A percentile compares a stretch with the other conserved stretches of the same genome.
Evolutionary conservation across 495 filamentous ascomycete genomes (phyloP).

Genomic region (Daldinia vernicosa): DNA sequence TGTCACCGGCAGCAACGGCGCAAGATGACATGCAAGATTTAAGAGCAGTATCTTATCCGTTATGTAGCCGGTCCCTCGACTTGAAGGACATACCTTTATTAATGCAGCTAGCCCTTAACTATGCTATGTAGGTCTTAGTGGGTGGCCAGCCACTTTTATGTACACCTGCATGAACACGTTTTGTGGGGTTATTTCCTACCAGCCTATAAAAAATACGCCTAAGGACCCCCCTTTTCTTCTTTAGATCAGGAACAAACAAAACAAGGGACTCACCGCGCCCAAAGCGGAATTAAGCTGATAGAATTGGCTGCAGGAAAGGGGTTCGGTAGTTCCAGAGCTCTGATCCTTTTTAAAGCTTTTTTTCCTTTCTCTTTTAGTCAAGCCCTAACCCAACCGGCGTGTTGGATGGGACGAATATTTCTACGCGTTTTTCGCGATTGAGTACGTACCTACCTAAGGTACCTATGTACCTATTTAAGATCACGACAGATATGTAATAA

Average conservation of each 20-base stretch:
- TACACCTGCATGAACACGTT: constrained; percentile 39
- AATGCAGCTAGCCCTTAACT: constrained; percentile 37
- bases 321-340: constrained; percentile 13
- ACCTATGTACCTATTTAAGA: too few relatives aligned
- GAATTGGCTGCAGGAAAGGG: constrained; percentile 31
- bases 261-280: constrained; percentile 31
- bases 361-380: background rate
- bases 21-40: constrained; percentile 18
- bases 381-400: background rate
- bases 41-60: background rate
- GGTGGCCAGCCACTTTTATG: constrained; percentile 11
- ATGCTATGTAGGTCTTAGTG: background rate
- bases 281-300: constrained; percentile 26
- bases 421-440: background rate
- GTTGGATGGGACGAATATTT: background rate
- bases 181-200: constrained; percentile 25
- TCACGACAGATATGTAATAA: background rate
- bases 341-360: background rate
- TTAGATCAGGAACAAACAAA: constrained; percentile 38
- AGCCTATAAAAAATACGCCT: constrained; percentile 24
- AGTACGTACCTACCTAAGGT: background rate
- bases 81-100: constrained; percentile 14
- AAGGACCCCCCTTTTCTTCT: constrained; percentile 23
- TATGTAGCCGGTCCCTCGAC: constrained; percentile 5
- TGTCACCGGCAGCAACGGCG: constrained; percentile 5